Evolutionary conservation across 257 asterid genomes (phyloP).

Genomic region (Solanum pinnatisectum): DNA sequence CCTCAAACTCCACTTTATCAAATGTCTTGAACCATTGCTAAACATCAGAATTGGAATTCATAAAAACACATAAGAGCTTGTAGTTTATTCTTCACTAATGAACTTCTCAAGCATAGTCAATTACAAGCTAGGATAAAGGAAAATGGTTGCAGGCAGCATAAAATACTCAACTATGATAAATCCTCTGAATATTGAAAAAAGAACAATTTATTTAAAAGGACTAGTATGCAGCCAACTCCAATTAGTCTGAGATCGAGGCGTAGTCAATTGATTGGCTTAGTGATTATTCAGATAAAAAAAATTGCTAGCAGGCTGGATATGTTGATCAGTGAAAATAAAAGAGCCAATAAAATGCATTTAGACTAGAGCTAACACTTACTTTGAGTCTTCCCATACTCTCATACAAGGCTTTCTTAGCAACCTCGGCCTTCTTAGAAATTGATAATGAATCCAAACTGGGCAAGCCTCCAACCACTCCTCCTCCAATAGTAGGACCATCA

Average conservation of each 20-base stretch:
- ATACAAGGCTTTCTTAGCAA: constrained; percentile 62
- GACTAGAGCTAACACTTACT: constrained; percentile 26
- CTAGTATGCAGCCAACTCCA: not conserved
- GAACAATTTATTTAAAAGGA: not conserved
- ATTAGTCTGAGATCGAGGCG: not conserved
- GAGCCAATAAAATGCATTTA: not conserved
- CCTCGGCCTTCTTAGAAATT: constrained; percentile 68
- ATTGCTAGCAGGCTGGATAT: not conserved
- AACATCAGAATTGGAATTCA: not conserved
- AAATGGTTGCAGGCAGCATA: not conserved
- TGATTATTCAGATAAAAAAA: not conserved
- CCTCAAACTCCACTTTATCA: not conserved
- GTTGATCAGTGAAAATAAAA: not conserved
- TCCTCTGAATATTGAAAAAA: not conserved
- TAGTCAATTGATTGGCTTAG: not conserved
- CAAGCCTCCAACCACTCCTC: constrained; percentile 40
- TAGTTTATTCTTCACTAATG: not conserved
- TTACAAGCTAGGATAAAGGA: not conserved
- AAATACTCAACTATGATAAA: not conserved
- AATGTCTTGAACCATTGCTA: not conserved
- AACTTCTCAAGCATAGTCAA: not conserved
- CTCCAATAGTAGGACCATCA: constrained; percentile 29
- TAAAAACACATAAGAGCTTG: not conserved
- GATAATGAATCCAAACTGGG: constrained; percentile 45
- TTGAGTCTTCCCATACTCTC: constrained; percentile 55